Evolutionary conservation across 208 protist species (phyloP).

Genomic region (Trypanosoma platydactyli): DNA sequence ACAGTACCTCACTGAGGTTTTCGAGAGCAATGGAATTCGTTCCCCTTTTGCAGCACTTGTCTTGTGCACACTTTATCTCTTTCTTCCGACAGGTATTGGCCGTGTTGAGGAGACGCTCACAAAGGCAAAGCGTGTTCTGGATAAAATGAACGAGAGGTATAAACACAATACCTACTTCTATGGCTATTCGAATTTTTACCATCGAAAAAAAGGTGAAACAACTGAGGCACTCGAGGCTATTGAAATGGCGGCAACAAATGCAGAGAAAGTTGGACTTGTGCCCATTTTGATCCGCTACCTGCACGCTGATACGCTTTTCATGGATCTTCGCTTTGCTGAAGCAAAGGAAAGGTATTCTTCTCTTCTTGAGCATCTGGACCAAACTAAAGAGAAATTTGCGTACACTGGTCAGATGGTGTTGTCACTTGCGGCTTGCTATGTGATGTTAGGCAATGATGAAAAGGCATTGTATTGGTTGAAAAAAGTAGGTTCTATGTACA

Average conservation of each 20-base stretch:
- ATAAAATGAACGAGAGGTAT: constrained; percentile 81
- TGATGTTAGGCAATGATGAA: constrained; percentile 73
- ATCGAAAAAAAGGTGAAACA: constrained; percentile 85
- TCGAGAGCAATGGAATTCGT: constrained; percentile 88
- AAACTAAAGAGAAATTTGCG: constrained; percentile 80
- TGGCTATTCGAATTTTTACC: constrained; percentile 92
- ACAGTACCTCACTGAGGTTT: constrained; percentile 85
- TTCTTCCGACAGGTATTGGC: constrained; percentile 86
- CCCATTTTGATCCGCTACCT: constrained; percentile 88
- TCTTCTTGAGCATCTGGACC: constrained; percentile 66
- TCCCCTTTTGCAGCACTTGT: constrained; percentile 82
- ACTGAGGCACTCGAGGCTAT: constrained; percentile 70
- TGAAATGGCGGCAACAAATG: constrained; percentile 70
- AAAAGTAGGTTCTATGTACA: constrained; percentile 85
- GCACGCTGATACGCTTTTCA: constrained; percentile 90
- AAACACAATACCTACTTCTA: constrained; percentile 90
- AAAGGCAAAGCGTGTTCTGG: constrained; percentile 76
- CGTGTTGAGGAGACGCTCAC: constrained; percentile 70
- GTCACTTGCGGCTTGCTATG: constrained; percentile 79
- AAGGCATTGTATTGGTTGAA: constrained; percentile 73
- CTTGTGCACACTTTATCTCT: constrained; percentile 90
- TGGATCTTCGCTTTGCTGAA: constrained; percentile 83
- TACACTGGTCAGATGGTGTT: constrained; percentile 88
- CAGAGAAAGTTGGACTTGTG: constrained; percentile 60
- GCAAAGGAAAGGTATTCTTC: constrained; percentile 60